Conservation (phyloP, 148 eudicot genomes). For the Chenopodium berlandieri region DNA sequence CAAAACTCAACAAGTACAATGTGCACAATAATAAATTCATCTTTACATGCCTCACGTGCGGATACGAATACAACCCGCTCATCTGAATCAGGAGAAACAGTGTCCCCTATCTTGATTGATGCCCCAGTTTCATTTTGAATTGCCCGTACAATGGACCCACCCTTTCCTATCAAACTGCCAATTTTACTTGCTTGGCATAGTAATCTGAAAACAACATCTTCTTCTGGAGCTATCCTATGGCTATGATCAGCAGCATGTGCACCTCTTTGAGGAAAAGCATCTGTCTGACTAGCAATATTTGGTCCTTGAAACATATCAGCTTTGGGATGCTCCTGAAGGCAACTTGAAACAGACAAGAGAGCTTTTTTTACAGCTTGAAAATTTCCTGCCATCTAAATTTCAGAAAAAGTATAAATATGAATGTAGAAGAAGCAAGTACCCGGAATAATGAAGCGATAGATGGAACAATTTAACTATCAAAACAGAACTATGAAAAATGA, state of each 20-base stretch:
- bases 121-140: slow-evolving; percentile 61
- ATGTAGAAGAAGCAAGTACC: background rate
- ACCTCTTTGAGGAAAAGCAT: slow-evolving; percentile 28
- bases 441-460: background rate
- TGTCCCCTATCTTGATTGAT: slow-evolving; percentile 51
- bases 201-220: slow-evolving; percentile 51
- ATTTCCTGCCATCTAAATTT: slow-evolving; percentile 50
- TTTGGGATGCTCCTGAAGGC: slow-evolving; percentile 52
- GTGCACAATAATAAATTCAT: background rate
- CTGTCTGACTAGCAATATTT: slow-evolving; percentile 14
- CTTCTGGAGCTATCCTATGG: slow-evolving; percentile 47
- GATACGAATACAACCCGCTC: slow-evolving; percentile 53
- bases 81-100: slow-evolving; percentile 43
- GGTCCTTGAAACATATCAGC: slow-evolving; percentile 21
- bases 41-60: slow-evolving; percentile 54
- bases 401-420: background rate
- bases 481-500: background rate
- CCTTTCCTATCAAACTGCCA: slow-evolving; percentile 62
- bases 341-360: slow-evolving; percentile 49
- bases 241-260: slow-evolving; percentile 29
- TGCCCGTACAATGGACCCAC: slow-evolving; percentile 43
- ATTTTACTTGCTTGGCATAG: slow-evolving; percentile 48
- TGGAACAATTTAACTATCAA: background rate
- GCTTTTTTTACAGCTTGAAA: slow-evolving; percentile 53
- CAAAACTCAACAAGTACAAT: background rate